Percentiles rank a stretch among this genome's conserved stretches.
Conservation (phyloP, 345 rosid species). For the Pistacia atlantica region DNA sequence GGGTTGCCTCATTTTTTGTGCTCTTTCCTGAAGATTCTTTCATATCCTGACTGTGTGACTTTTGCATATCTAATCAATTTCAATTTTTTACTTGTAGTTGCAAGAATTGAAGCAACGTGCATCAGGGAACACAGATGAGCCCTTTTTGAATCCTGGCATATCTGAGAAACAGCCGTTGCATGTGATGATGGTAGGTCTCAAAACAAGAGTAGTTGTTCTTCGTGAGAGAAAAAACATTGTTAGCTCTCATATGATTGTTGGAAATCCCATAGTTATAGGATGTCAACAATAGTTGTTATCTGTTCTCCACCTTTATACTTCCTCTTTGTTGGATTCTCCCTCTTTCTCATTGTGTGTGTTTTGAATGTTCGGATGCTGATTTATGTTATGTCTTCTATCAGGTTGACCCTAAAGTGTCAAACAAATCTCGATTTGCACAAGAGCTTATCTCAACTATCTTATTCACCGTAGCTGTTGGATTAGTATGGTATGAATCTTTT, state of each 20-base stretch:
- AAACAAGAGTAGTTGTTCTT: neutral
- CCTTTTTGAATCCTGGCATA: conserved; percentile 75
- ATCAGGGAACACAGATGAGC: conserved; percentile 67
- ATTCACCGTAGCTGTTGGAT: conserved; percentile 84
- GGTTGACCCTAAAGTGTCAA: conserved; percentile 89
- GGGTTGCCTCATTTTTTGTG: neutral
- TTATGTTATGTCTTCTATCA: conserved; percentile 29
- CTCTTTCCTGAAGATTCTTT: neutral
- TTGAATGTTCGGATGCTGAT: conserved; percentile 4
- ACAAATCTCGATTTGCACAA: conserved; percentile 80
- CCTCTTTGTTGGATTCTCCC: neutral
- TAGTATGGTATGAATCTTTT: conserved; percentile 68
- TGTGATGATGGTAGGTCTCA: conserved; percentile 79
- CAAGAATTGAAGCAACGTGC: conserved; percentile 95
- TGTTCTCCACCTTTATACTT: neutral
- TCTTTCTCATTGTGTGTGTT: neutral
- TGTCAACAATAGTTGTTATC: neutral
- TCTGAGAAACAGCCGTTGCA: conserved; percentile 96
- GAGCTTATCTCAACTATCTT: conserved; percentile 90
- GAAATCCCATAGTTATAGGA: neutral
- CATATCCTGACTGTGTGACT: neutral
- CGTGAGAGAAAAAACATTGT: neutral
- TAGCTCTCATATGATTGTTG: neutral
- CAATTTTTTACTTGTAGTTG: conserved; percentile 52
- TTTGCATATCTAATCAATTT: conserved; percentile 15